phyloP scores from a whole-genome alignment of 495 filamentous ascomycete species.

The Talaromyces wortmannii region DNA sequence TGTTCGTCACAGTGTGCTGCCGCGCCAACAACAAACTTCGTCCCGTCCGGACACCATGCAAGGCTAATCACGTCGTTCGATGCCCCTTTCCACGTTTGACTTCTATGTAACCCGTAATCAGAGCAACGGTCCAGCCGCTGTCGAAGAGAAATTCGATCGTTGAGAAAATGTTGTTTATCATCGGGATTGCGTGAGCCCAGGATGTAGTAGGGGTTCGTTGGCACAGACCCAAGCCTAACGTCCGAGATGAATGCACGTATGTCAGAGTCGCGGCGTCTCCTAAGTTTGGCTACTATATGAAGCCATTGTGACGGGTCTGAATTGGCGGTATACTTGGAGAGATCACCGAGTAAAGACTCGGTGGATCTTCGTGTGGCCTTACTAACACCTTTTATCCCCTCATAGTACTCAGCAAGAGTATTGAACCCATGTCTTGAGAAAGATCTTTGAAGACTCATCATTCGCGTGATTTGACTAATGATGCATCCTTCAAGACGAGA shows the following conservation, averaged over 20 bases:
- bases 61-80: constrained; percentile 43
- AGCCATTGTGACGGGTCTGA: constrained; percentile 3
- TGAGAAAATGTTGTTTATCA: not conserved
- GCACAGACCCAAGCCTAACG: constrained; percentile 9
- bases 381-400: not conserved
- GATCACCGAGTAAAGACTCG: not conserved
- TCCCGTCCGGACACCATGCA: constrained; percentile 44
- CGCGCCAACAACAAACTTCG: constrained; percentile 52
- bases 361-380: not conserved
- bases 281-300: not conserved
- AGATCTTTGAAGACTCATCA: constrained; percentile 6
- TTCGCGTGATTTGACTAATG: constrained; percentile 1
- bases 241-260: constrained; percentile 12
- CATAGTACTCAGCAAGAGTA: not conserved
- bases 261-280: constrained; percentile 5
- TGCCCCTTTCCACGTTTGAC: constrained; percentile 42
- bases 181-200: not conserved
- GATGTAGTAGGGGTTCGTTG: constrained; percentile 7
- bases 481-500: not conserved
- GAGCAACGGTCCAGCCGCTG: not conserved
- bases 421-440: not conserved
- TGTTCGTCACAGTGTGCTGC: constrained; percentile 65
- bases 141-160: not conserved
- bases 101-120: constrained; percentile 16
- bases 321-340: constrained; percentile 1